Evolutionary conservation across 2,329 filamentous ascomycete species (phyloP).

Genomic region (Stachybotrys echinatus): DNA sequence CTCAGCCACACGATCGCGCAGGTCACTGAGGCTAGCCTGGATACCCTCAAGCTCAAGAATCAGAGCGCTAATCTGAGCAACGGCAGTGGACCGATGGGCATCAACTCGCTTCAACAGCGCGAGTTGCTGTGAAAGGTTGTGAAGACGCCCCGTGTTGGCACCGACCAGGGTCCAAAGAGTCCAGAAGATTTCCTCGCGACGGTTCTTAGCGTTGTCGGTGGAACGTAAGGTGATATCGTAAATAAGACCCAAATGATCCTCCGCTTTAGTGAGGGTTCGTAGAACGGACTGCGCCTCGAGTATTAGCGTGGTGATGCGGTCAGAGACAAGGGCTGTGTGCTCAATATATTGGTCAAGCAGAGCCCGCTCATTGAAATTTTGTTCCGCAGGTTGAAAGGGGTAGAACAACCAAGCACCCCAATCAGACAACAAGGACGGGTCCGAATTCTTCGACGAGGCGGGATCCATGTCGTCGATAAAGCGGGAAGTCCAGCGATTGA

Average conservation of each 20-base stretch:
- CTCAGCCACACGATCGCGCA: constrained; percentile 64
- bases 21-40: constrained; percentile 61
- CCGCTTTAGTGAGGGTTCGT: constrained; percentile 59
- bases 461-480: constrained; percentile 58
- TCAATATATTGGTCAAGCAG: constrained; percentile 71
- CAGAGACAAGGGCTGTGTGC: constrained; percentile 65
- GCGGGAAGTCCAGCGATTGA: constrained; percentile 69
- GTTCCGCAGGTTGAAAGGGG: constrained; percentile 57
- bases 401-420: constrained; percentile 44
- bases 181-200: constrained; percentile 62
- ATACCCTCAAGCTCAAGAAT: constrained; percentile 72
- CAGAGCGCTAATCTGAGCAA: constrained; percentile 62
- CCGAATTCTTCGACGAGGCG: constrained; percentile 19
- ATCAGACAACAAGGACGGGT: constrained; percentile 30
- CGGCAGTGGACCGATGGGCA: constrained; percentile 58
- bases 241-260: constrained; percentile 65
- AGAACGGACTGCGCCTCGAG: constrained; percentile 65
- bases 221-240: constrained; percentile 63
- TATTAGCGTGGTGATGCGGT: constrained; percentile 64
- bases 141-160: constrained; percentile 56
- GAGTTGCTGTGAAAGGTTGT: constrained; percentile 55
- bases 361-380: constrained; percentile 42
- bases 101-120: constrained; percentile 61
- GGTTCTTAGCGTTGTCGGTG: constrained; percentile 49
- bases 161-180: constrained; percentile 71